Conservation (phyloP, 2,329 filamentous ascomycete species). For the Ilyonectria robusta region DNA sequence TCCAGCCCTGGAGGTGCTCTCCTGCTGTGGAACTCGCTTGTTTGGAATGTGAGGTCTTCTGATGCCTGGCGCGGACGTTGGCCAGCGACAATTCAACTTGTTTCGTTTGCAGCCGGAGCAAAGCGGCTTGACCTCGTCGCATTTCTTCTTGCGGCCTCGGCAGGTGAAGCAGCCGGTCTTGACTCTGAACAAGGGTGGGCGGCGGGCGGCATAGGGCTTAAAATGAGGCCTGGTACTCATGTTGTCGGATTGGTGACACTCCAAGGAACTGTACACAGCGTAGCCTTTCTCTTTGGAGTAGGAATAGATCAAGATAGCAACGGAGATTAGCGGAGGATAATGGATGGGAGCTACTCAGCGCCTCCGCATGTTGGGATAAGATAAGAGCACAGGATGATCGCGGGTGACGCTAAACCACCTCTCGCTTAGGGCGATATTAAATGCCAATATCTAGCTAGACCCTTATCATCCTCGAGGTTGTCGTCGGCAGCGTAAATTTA, state of each 20-base stretch:
- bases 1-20: not conserved
- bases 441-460: not conserved
- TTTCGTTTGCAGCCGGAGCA: slow-evolving; percentile 52
- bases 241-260: not conserved
- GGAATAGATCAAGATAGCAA: not conserved
- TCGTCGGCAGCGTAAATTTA: no score
- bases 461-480: not conserved
- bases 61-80: slow-evolving; percentile 24
- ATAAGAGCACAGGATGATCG: not conserved
- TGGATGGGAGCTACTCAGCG: not conserved
- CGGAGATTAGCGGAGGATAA: not conserved
- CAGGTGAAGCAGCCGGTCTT: slow-evolving; percentile 56
- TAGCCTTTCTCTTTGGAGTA: not conserved
- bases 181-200: slow-evolving; percentile 25
- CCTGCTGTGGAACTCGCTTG: not conserved
- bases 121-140: slow-evolving; percentile 54
- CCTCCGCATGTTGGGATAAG: not conserved
- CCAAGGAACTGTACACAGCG: not conserved
- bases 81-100: slow-evolving; percentile 40
- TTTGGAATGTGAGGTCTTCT: not conserved
- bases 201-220: not conserved
- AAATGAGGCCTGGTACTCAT: not conserved
- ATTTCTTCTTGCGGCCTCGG: slow-evolving; percentile 59
- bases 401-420: not conserved
- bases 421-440: not conserved